Evolutionary conservation across 768 basidiomycete genomes (phyloP), one percentile per base, ranked within the genome.

Genomic region (Agaricus subrufescens): DNA sequence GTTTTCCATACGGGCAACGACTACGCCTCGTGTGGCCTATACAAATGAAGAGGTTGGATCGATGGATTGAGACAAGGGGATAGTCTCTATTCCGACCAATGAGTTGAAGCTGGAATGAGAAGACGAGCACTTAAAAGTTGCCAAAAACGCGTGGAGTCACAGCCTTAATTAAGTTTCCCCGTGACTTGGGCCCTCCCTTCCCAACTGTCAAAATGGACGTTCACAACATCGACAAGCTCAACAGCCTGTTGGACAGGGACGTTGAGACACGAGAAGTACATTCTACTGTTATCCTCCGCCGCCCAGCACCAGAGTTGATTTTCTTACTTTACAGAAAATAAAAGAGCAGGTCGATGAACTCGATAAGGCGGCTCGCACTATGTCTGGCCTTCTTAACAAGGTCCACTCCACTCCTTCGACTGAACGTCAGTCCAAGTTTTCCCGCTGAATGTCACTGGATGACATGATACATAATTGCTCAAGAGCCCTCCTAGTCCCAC

Each of bases 381-480:
- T 91, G 75, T 74, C 80, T n/a, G 88, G 87, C n/a, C 66, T 83
- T 42, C 73, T 93, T 53, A 91, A 88, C 73, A 87, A 82, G 61
- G 83, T 92, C 11, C 91, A 93, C 63, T 89, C 88, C 5, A 92
- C 90, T 3, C 80, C 82, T 6, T 64, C 74, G 3, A 71, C 78
- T 46, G 74, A 79, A 52, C 74, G 90, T 91, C 66, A 67, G 80
- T 70, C 27, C 39, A 8, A 11, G 11, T 38, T 52, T 49, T 8
- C 23, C 27, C 46, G 15, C 56, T 49, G 29, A n/a, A 39, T 56
- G 26, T 26, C 31, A 40, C 19, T 19, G 19, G 37, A 29, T 44
- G 52, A 39, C 45, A 43, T 31, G 2, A 29, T 15, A 11, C 43
- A 43, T 42, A 38, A 46, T 54, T 2, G 47, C 44, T 57, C n/a